Conservation (phyloP, 169 alveolate genomes). For the Cryptosporidium sp. region DNA sequence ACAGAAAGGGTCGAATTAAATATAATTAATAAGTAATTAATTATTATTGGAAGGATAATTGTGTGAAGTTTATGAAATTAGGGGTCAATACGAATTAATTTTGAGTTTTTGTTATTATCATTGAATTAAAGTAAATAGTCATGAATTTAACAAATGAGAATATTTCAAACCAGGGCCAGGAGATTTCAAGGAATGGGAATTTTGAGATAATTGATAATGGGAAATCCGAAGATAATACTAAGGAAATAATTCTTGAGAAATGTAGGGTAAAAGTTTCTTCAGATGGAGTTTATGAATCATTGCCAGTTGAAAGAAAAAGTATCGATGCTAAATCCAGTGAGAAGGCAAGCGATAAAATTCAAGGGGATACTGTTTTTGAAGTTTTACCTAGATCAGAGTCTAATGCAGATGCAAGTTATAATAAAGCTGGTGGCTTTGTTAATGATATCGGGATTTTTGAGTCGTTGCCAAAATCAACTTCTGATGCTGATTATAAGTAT, state of each 20-base stretch:
- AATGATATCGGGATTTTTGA: conserved; percentile 28
- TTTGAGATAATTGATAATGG: background rate
- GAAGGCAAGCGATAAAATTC: background rate
- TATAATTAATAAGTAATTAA: background rate
- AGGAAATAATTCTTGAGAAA: conserved; percentile 25
- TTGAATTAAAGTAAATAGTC: background rate
- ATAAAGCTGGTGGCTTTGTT: background rate
- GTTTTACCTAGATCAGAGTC: conserved; percentile 66
- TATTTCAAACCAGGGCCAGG: background rate
- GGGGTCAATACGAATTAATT: background rate
- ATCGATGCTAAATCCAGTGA: conserved; percentile 62
- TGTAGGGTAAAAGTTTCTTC: conserved; percentile 67
- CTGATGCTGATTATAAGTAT: conserved; percentile 55
- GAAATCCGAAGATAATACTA: conserved; percentile 3
- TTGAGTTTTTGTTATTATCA: background rate
- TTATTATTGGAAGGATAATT: background rate
- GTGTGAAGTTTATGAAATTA: background rate
- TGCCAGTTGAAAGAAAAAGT: conserved; percentile 23
- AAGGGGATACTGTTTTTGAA: conserved; percentile 21
- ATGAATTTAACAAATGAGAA: conserved; percentile 5
- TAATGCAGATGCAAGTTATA: conserved; percentile 69
- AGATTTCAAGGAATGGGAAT: background rate
- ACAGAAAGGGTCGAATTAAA: background rate
- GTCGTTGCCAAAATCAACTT: conserved; percentile 19
- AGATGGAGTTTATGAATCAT: conserved; percentile 46